Evolutionary conservation across 2,329 filamentous ascomycete species (phyloP).

Genomic region (Aspergillus sp.): DNA sequence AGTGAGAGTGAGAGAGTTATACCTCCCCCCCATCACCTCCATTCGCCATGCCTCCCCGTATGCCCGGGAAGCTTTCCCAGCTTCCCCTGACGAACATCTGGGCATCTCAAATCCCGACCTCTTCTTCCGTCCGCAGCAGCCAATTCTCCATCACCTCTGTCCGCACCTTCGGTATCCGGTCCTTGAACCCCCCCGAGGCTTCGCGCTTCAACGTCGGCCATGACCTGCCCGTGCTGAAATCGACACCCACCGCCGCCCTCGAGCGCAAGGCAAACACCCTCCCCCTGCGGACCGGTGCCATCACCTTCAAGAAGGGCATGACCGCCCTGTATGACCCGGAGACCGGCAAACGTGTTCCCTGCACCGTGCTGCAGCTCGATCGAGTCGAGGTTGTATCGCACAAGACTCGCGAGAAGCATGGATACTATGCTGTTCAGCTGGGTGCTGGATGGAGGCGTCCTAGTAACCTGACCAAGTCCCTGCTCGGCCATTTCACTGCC

Average conservation of each 20-base stretch:
- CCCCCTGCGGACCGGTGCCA: slow-evolving; percentile 72
- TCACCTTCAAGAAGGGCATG: slow-evolving; percentile 95
- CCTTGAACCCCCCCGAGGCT: slow-evolving; percentile 55
- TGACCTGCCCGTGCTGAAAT: slow-evolving; percentile 54
- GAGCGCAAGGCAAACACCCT: slow-evolving; percentile 59
- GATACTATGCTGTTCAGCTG: slow-evolving; percentile 93
- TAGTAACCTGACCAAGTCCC: slow-evolving; percentile 75
- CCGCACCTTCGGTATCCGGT: slow-evolving; percentile 56
- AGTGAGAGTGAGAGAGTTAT: too few relatives aligned
- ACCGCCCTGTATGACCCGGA: slow-evolving; percentile 79
- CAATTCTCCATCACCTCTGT: slow-evolving; percentile 22
- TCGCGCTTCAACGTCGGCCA: slow-evolving; percentile 57
- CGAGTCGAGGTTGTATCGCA: slow-evolving; percentile 84
- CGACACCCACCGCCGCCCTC: slow-evolving; percentile 61
- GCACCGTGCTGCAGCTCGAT: slow-evolving; percentile 92
- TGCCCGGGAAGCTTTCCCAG: slow-evolving; percentile 34
- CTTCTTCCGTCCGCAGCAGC: slow-evolving; percentile 16
- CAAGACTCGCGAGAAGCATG: slow-evolving; percentile 78
- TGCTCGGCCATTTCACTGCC: slow-evolving; percentile 84
- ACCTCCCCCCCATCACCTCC: neutral
- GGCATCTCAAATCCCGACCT: slow-evolving; percentile 22
- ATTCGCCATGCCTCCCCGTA: slow-evolving; percentile 38
- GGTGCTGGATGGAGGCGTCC: slow-evolving; percentile 74
- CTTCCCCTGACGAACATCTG: slow-evolving; percentile 28
- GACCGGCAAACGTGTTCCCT: slow-evolving; percentile 75